Percentiles rank a stretch among this genome's conserved stretches.
These are phyloP conservation scores for Mycena vulgaris DNA, from an alignment of 768 basidiomycete genomes.

Conservation along the genomic window DNA sequence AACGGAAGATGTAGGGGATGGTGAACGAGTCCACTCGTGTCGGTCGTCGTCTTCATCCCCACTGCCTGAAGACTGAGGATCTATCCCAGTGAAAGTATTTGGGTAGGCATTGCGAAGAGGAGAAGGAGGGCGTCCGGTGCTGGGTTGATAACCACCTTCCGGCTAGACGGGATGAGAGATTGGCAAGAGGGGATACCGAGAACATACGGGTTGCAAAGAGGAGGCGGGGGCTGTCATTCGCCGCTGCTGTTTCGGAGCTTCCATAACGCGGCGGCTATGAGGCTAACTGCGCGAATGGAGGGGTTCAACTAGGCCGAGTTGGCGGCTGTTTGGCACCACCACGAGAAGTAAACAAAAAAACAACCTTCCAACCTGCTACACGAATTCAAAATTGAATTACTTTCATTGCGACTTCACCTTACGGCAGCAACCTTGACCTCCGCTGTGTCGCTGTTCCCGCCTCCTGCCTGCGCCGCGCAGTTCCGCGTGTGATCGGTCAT, in stretches of 20 bases:
- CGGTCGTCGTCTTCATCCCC: conserved; percentile 57
- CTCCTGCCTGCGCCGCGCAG: too few relatives aligned
- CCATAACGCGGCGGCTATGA: conserved; percentile 5
- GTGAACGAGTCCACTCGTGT: conserved; percentile 59
- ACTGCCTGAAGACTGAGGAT: conserved; percentile 64
- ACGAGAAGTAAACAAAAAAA: too few relatives aligned
- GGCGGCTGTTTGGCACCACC: too few relatives aligned
- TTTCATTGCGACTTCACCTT: too few relatives aligned
- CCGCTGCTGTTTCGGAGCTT: conserved; percentile 44
- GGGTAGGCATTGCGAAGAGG: conserved; percentile 79
- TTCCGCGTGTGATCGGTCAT: too few relatives aligned
- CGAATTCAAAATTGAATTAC: too few relatives aligned
- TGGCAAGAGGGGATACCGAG: conserved; percentile 4
- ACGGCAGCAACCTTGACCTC: too few relatives aligned
- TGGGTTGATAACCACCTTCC: conserved; percentile 53
- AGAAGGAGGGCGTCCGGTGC: conserved; percentile 71
- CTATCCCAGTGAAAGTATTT: conserved; percentile 71
- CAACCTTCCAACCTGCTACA: too few relatives aligned
- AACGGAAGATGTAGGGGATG: conserved; percentile 80
- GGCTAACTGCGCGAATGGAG: too few relatives aligned
- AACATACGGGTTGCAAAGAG: conserved; percentile 52
- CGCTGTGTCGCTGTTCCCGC: too few relatives aligned
- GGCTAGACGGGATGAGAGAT: conserved; percentile 48
- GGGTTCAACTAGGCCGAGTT: too few relatives aligned
- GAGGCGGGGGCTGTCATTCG: conserved; percentile 53